Percentiles rank a stretch among this genome's conserved stretches.
These are phyloP conservation scores for Leccinum rimulosum DNA, from an alignment of 768 basidiomycete genomes.

Conservation along the genomic window DNA sequence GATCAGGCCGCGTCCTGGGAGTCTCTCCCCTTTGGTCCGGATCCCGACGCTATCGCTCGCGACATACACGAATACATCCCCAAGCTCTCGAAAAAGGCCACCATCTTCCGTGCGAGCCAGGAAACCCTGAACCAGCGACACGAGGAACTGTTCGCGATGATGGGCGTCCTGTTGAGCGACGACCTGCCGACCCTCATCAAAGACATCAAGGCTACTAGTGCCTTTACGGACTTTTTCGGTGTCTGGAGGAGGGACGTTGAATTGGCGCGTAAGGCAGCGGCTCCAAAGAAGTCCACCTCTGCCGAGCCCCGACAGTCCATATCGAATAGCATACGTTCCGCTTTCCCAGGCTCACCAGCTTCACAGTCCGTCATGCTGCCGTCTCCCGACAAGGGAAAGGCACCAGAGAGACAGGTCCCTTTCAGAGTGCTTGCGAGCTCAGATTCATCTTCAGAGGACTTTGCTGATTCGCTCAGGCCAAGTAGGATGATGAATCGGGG, in stretches of 20 bases:
- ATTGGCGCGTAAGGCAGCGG: constrained; percentile 41
- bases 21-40: constrained; percentile 80
- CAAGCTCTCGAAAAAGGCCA: constrained; percentile 65
- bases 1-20: constrained; percentile 82
- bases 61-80: constrained; percentile 69
- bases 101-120: constrained; percentile 69
- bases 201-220: constrained; percentile 57
- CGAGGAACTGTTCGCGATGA: constrained; percentile 55
- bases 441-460: constrained; percentile 28
- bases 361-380: constrained; percentile 5
- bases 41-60: constrained; percentile 68
- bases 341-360: constrained; percentile 44
- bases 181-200: constrained; percentile 63
- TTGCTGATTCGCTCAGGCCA: constrained; percentile 1
- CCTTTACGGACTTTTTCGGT: constrained; percentile 75
- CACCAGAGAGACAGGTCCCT: constrained; percentile 2
- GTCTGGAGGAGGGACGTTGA: constrained; percentile 75
- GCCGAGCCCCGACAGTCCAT: constrained; percentile 42
- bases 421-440: constrained; percentile 11
- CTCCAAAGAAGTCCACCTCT: constrained; percentile 17
- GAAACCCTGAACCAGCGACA: constrained; percentile 63
- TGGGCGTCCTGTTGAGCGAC: constrained; percentile 56
- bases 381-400: constrained; percentile 16
- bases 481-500: constrained; percentile 7
- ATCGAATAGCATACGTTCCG: constrained; percentile 54